Percentiles rank a stretch among this genome's conserved stretches.
Evolutionary conservation across 2,329 filamentous ascomycete species (phyloP).

Genomic region (Fusarium sp.): DNA sequence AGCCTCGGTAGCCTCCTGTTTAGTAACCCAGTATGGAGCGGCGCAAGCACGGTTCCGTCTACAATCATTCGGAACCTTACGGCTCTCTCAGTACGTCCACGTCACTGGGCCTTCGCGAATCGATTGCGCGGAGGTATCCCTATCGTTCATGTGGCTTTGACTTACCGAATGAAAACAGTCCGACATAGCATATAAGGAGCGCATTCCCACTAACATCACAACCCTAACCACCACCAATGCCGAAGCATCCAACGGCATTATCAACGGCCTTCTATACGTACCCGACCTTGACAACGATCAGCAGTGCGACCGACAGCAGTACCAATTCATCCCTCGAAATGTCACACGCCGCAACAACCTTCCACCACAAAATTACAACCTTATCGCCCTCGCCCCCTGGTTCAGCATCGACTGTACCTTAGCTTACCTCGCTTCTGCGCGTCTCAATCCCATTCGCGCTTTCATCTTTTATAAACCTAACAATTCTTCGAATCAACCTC

Average conservation of each 20-base stretch:
- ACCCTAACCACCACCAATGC: conserved; percentile 79
- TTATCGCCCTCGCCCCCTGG: conserved; percentile 90
- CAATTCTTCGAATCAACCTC: conserved; percentile 69
- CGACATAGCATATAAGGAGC: conserved; percentile 64
- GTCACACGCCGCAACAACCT: conserved; percentile 79
- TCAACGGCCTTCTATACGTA: conserved; percentile 86
- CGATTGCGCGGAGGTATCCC: neutral
- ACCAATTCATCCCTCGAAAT: conserved; percentile 76
- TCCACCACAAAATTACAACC: conserved; percentile 73
- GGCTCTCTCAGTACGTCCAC: conserved; percentile 61
- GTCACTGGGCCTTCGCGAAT: neutral
- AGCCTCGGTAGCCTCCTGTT: conserved; percentile 62
- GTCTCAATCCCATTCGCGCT: conserved; percentile 67
- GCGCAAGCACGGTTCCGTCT: conserved; percentile 61
- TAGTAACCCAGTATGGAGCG: conserved; percentile 67
- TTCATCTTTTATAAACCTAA: conserved; percentile 73
- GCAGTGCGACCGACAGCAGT: conserved; percentile 71
- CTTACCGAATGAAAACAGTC: conserved; percentile 47
- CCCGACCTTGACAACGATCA: conserved; percentile 72
- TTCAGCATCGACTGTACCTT: conserved; percentile 77
- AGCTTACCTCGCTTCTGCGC: conserved; percentile 75
- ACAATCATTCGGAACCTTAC: conserved; percentile 69
- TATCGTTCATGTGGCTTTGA: conserved; percentile 3
- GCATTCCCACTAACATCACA: conserved; percentile 70
- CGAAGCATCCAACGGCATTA: conserved; percentile 66